Percentiles rank a stretch among this genome's conserved stretches.
These are phyloP conservation scores for Corchorus capsularis DNA, from an alignment of 345 rosid genomes.

Conservation along the genomic window DNA sequence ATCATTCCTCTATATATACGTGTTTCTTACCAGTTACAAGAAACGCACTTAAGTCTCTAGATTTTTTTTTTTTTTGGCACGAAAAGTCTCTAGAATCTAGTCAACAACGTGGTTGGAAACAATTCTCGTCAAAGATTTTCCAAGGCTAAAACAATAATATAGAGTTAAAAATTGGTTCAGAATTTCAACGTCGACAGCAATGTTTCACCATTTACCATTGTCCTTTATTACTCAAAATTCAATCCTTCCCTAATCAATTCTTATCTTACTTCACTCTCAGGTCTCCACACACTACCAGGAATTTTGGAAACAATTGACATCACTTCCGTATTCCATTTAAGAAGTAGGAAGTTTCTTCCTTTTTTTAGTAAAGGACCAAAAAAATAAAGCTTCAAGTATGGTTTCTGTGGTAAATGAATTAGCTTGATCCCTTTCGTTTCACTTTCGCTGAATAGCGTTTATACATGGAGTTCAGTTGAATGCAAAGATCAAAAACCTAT, in stretches of 20 bases:
- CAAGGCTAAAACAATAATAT: background rate
- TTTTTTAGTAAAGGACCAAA: background rate
- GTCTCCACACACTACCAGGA: background rate
- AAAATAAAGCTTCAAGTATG: background rate
- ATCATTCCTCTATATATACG: no score
- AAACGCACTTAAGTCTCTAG: no score
- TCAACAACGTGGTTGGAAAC: background rate
- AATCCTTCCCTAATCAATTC: no score
- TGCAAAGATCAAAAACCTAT: slow-evolving; percentile 6
- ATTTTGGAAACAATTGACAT: background rate
- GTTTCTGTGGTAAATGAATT: slow-evolving; percentile 1
- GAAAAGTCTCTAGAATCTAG: no score
- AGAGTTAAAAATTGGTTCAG: background rate
- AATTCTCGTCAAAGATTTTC: background rate
- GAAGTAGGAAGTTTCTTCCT: no score
- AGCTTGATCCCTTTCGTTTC: background rate
- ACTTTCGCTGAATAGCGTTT: background rate
- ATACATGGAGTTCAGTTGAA: background rate
- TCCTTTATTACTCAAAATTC: no score
- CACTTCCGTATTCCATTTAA: no score
- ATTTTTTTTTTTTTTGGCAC: no score
- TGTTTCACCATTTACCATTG: background rate
- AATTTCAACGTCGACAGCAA: background rate
- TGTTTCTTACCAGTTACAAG: no score
- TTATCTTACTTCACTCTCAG: background rate